phyloP scores from a whole-genome alignment of 495 filamentous ascomycete genomes.

The Echria macrotheca region DNA sequence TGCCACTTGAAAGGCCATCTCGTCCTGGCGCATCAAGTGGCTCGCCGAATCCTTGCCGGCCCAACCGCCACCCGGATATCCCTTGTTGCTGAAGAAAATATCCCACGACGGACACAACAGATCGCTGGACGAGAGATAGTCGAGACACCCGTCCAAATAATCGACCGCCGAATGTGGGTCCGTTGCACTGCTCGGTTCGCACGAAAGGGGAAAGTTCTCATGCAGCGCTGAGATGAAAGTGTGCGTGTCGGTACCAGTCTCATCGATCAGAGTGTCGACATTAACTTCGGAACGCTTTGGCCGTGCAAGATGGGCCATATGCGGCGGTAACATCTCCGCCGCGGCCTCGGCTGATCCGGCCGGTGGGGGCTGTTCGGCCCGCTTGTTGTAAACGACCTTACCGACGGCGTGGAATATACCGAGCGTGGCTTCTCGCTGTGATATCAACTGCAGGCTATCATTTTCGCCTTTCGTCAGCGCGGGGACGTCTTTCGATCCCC shows the following conservation, averaged over 20 bases:
- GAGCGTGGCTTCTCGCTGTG: slow-evolving; percentile 77
- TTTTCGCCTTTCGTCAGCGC: slow-evolving; percentile 65
- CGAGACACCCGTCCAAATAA: slow-evolving; percentile 65
- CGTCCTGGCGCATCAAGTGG: slow-evolving; percentile 79
- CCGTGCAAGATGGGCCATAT: slow-evolving; percentile 57
- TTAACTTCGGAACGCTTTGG: slow-evolving; percentile 63
- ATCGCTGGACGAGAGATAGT: slow-evolving; percentile 82
- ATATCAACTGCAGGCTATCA: slow-evolving; percentile 66
- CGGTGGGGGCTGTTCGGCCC: slow-evolving; percentile 41
- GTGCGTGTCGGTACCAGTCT: slow-evolving; percentile 80
- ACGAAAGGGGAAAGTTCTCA: slow-evolving; percentile 88
- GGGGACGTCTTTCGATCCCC: slow-evolving; percentile 45
- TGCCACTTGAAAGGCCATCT: slow-evolving; percentile 84
- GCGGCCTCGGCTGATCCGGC: slow-evolving; percentile 26
- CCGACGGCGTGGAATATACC: slow-evolving; percentile 96
- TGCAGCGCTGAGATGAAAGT: slow-evolving; percentile 91
- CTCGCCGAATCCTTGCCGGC: slow-evolving; percentile 49
- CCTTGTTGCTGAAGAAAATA: slow-evolving; percentile 45
- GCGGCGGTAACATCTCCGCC: slow-evolving; percentile 50
- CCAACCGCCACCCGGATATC: slow-evolving; percentile 40
- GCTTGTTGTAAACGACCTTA: slow-evolving; percentile 91
- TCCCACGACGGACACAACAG: slow-evolving; percentile 61
- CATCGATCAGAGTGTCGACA: slow-evolving; percentile 72
- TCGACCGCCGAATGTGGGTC: slow-evolving; percentile 54
- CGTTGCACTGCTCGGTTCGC: slow-evolving; percentile 50